Evolutionary conservation across 345 rosid species (phyloP).

Genomic region (Boechera divaricarpa): DNA sequence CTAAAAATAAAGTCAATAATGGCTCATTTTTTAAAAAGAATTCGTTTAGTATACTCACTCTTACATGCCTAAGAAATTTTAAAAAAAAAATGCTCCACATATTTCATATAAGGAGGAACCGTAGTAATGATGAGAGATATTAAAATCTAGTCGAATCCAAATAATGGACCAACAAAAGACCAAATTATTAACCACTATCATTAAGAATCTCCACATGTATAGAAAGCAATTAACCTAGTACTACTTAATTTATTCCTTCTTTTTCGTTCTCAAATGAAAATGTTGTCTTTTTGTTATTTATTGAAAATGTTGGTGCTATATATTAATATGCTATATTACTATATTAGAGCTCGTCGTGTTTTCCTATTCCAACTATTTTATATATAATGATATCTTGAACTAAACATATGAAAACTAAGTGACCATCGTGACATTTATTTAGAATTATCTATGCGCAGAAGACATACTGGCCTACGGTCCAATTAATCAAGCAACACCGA

Average conservation of each 20-base stretch:
- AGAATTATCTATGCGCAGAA: slow-evolving; percentile 18
- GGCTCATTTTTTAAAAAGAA: slow-evolving; percentile 1
- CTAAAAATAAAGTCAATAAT: background rate
- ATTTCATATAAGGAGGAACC: background rate
- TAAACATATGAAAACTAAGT: slow-evolving; percentile 8
- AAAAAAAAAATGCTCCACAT: background rate
- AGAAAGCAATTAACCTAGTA: slow-evolving; percentile 19
- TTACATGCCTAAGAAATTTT: background rate
- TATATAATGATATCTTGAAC: slow-evolving; percentile 20
- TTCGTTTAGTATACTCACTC: slow-evolving; percentile 4
- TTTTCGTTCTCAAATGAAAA: slow-evolving; percentile 13
- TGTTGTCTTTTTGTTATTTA: background rate
- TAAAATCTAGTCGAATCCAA: slow-evolving; percentile 30
- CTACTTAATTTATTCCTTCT: slow-evolving; percentile 16
- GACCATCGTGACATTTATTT: slow-evolving; percentile 27
- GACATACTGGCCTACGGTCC: slow-evolving; percentile 12
- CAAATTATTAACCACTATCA: slow-evolving; percentile 9
- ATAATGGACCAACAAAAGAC: slow-evolving; percentile 10
- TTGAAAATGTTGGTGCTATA: background rate
- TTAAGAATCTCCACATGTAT: slow-evolving; percentile 19
- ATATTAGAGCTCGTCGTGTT: slow-evolving; percentile 18
- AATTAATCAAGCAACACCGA: slow-evolving; percentile 17
- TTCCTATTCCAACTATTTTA: slow-evolving; percentile 9
- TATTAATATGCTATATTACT: slow-evolving; percentile 22
- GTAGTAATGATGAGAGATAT: slow-evolving; percentile 11